These are phyloP conservation scores for Pseudomonodictys pantanalensis DNA, from an alignment of 495 filamentous ascomycete genomes.

Conservation along the genomic window DNA sequence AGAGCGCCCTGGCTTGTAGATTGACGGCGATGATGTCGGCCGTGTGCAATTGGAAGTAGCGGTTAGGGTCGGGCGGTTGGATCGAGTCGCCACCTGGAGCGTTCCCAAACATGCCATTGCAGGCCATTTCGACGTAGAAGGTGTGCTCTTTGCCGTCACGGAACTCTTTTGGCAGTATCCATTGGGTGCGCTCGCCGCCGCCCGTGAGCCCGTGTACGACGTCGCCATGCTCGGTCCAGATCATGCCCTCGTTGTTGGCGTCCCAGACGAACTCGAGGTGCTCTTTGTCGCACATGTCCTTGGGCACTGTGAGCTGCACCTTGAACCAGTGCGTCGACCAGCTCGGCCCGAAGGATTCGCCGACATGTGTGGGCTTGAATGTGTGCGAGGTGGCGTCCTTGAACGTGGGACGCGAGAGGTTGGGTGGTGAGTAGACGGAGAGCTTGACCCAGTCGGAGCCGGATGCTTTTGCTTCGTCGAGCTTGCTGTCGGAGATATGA, in stretches of 20 bases:
- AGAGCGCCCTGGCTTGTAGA: slow-evolving; percentile 74
- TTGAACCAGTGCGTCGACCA: slow-evolving; percentile 99
- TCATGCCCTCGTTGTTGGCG: slow-evolving; percentile 81
- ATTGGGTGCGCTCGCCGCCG: slow-evolving; percentile 84
- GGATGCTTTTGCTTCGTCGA: slow-evolving; percentile 69
- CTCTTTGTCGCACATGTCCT: slow-evolving; percentile 65
- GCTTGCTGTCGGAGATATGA: slow-evolving; percentile 53
- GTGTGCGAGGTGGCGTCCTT: slow-evolving; percentile 77
- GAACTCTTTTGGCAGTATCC: slow-evolving; percentile 77
- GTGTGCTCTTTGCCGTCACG: slow-evolving; percentile 80
- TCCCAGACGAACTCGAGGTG: slow-evolving; percentile 95
- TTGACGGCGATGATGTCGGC: slow-evolving; percentile 93
- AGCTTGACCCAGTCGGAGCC: slow-evolving; percentile 78
- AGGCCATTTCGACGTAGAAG: slow-evolving; percentile 97
- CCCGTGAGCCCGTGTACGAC: slow-evolving; percentile 91
- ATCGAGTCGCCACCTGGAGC: slow-evolving; percentile 79
- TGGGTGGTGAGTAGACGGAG: slow-evolving; percentile 79
- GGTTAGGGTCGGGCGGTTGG: slow-evolving; percentile 81
- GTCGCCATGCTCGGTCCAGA: slow-evolving; percentile 84
- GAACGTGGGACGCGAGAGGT: slow-evolving; percentile 80
- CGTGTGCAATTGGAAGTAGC: slow-evolving; percentile 67
- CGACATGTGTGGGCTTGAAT: slow-evolving; percentile 72
- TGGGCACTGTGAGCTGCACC: slow-evolving; percentile 71
- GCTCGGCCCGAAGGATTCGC: slow-evolving; percentile 81
- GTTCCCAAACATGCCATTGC: slow-evolving; percentile 98